Base-by-base conservation (phyloP, 1,139 yeast species). In the Zygosaccharomyces pseudobailii region DNA sequence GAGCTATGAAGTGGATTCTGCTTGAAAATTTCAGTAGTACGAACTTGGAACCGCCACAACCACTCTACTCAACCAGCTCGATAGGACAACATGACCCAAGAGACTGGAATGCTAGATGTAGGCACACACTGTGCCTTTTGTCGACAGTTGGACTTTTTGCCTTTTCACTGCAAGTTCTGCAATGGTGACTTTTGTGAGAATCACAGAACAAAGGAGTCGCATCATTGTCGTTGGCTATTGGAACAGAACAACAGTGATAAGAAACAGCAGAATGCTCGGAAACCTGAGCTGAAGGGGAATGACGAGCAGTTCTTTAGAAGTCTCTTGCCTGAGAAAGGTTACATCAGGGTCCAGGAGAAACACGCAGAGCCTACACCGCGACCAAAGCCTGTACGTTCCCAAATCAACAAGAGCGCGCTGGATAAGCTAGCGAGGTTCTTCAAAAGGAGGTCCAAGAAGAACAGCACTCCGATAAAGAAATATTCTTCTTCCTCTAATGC, bases 111-210 rank as follows among this genome's bases (percentile, higher is more conserved):
- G 62, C 72, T 84, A 68, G 83, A 84, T 56, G 80, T 84, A 6
- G 92, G 92, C 3, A 71, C 78, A 52, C 84, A 83, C 59, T 85
- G 94, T 61, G 62, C 70, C 27, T 73, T 73, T 45, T 85, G 94
- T 63, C 71, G 78, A 43, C 79, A 76, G 56, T 64, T 83, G 5
- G 94, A 85, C 59, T 84, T 84, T 57, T 68, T 85, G 30, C 90
- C 94, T 1, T 84, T 80, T 63, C 71, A 69, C 34, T 85, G 94
- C 63, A 75, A 74, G 34, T 67, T 63, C 43, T 84, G 92, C 60
- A 66, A 74, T 13, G 62, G 66, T n/a, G 71, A 75, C 2, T 84
- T 71, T 56, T 85, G 94, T 61, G 68, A 76, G 2, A 71, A 73
- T 27, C 92, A 84, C 62, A 65, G 88, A 46, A 61, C 67, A 3